A percentile compares a stretch with the other conserved stretches of the same genome.
Conservation (phyloP, 306 rosid genomes). For the Vigna nakashimae region DNA sequence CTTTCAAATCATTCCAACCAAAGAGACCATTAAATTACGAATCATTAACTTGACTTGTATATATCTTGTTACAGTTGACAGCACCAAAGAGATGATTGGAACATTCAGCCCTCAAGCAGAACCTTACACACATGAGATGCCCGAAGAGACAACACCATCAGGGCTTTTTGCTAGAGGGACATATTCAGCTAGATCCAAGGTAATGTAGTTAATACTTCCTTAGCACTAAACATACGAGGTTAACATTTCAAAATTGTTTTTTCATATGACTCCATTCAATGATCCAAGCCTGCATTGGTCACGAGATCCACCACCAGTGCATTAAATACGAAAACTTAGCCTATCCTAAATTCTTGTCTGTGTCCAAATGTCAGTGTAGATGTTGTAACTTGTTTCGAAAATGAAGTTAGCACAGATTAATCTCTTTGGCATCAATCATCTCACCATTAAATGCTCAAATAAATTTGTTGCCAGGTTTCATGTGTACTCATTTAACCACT, state of each 20-base stretch:
- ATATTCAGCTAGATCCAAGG: constrained; percentile 88
- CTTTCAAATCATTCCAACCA: no score
- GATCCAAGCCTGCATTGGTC: constrained; percentile 4
- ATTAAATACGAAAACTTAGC: not conserved
- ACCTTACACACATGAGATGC: constrained; percentile 75
- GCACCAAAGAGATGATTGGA: constrained; percentile 84
- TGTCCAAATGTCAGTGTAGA: constrained; percentile 12
- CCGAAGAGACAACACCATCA: constrained; percentile 89
- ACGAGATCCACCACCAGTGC: constrained; percentile 10
- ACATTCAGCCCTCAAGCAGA: constrained; percentile 91
- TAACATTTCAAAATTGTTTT: constrained; percentile 6
- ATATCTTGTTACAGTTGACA: constrained; percentile 65
- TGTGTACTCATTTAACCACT: constrained; percentile 27
- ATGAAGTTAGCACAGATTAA: constrained; percentile 34
- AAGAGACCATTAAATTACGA: no score
- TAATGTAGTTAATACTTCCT: not conserved
- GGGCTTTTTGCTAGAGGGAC: constrained; percentile 88
- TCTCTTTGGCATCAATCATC: constrained; percentile 35
- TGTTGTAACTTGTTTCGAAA: constrained; percentile 31
- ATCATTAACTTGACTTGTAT: no score
- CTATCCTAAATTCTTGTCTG: not conserved
- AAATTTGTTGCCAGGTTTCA: constrained; percentile 39
- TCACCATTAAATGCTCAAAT: constrained; percentile 33
- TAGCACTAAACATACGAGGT: not conserved
- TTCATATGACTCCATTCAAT: not conserved